These are phyloP conservation scores for Phylloporus gajari DNA, from an alignment of 1,284 basidiomycete genomes.

Conservation along the genomic window DNA sequence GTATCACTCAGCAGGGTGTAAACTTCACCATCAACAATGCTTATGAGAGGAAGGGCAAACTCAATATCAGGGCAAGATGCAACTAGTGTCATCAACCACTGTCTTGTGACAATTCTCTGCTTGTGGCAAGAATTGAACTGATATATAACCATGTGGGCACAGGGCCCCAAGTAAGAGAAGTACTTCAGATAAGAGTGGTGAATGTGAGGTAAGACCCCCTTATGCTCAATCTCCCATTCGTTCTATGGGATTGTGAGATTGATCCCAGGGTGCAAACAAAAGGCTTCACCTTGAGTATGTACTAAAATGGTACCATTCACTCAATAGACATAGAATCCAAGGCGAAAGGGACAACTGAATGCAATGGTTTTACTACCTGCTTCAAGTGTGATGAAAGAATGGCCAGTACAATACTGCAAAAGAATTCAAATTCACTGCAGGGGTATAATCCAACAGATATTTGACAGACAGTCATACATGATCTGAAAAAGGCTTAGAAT, in stretches of 20 bases:
- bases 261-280: not conserved
- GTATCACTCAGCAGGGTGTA: no score
- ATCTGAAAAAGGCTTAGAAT: not conserved
- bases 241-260: conserved; percentile 59
- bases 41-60: conserved; percentile 64
- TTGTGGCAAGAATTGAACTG: conserved; percentile 57
- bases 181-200: conserved; percentile 68
- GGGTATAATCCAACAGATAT: conserved; percentile 61
- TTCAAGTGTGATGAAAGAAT: conserved; percentile 70
- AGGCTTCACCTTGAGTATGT: conserved; percentile 67
- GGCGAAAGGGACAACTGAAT: conserved; percentile 19
- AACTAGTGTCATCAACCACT: conserved; percentile 59
- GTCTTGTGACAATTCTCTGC: conserved; percentile 28
- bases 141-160: conserved; percentile 72
- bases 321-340: conserved; percentile 53
- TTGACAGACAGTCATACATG: conserved; percentile 44
- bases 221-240: conserved; percentile 64
- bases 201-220: conserved; percentile 74
- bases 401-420: conserved; percentile 78
- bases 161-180: conserved; percentile 50
- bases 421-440: conserved; percentile 77
- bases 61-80: conserved; percentile 67
- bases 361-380: conserved; percentile 30
- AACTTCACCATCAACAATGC: conserved; percentile 47
- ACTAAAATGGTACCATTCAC: conserved; percentile 75